Evolutionary conservation across 441 rosid species (phyloP).

Genomic region (Breynia disticha): DNA sequence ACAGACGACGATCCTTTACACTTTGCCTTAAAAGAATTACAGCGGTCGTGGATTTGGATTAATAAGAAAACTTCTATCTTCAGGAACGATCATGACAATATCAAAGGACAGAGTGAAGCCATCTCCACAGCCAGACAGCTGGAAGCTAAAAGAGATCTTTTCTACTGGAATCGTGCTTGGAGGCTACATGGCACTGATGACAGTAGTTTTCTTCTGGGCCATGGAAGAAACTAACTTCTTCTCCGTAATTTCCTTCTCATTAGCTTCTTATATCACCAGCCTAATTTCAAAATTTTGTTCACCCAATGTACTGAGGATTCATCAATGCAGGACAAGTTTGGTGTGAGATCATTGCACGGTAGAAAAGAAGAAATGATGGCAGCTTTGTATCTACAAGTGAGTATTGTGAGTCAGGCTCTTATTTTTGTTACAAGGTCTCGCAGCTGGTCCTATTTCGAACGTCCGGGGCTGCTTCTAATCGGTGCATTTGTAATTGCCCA

Average conservation of each 20-base stretch:
- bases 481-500: slow-evolving; percentile 64
- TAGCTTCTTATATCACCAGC: not conserved
- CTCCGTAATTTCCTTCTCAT: slow-evolving; percentile 33
- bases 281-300: too few species aligned
- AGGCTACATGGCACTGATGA: slow-evolving; percentile 78
- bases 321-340: slow-evolving; percentile 43
- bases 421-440: slow-evolving; percentile 85
- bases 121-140: slow-evolving; percentile 82
- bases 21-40: not conserved
- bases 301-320: slow-evolving; percentile 1
- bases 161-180: slow-evolving; percentile 77
- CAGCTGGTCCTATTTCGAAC: slow-evolving; percentile 78
- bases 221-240: slow-evolving; percentile 64
- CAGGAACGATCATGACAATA: slow-evolving; percentile 92
- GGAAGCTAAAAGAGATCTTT: slow-evolving; percentile 81
- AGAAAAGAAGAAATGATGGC: slow-evolving; percentile 54
- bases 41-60: not conserved
- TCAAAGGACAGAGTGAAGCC: slow-evolving; percentile 85
- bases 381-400: slow-evolving; percentile 81
- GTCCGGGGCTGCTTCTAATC: slow-evolving; percentile 60
- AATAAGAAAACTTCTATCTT: not conserved
- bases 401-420: slow-evolving; percentile 81
- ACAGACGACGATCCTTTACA: not conserved
- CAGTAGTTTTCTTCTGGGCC: slow-evolving; percentile 72
- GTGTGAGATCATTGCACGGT: slow-evolving; percentile 37